A percentile compares a stretch with the other conserved stretches of the same genome.
phyloP scores from a whole-genome alignment of 2,329 filamentous ascomycete genomes.

The Aspergillus proliferans region DNA sequence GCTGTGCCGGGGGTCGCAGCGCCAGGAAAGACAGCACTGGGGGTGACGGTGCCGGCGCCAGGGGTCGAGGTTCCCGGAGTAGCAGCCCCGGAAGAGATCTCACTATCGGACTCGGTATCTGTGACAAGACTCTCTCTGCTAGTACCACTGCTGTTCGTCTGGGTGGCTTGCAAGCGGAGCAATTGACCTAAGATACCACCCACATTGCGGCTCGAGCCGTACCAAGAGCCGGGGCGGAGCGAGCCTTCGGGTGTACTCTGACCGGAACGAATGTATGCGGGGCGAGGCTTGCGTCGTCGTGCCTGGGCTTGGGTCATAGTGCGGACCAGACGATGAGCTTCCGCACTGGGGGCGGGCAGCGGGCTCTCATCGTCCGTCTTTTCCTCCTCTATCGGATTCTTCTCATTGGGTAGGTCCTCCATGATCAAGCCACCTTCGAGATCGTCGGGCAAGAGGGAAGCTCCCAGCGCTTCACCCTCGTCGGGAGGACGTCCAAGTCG shows the following conservation, averaged over 20 bases:
- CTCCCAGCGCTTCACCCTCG: slow-evolving; percentile 25
- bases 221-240: slow-evolving; percentile 18
- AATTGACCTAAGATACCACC: slow-evolving; percentile 65
- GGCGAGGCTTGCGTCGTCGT: slow-evolving; percentile 21
- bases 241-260: slow-evolving; percentile 25
- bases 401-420: slow-evolving; percentile 16
- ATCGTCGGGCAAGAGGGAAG: slow-evolving; percentile 25
- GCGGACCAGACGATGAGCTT: slow-evolving; percentile 35
- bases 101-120: slow-evolving; percentile 26
- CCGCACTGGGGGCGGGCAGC: slow-evolving; percentile 21
- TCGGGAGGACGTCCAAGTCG: slow-evolving; percentile 26
- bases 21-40: slow-evolving; percentile 9
- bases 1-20: slow-evolving; percentile 21
- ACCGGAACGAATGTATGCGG: slow-evolving; percentile 28
- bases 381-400: slow-evolving; percentile 13
- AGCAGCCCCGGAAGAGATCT: slow-evolving; percentile 21
- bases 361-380: slow-evolving; percentile 11
- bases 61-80: slow-evolving; percentile 21
- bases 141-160: slow-evolving; percentile 25
- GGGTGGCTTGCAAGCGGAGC: slow-evolving; percentile 60
- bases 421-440: slow-evolving; percentile 19
- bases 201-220: slow-evolving; percentile 20
- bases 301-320: slow-evolving; percentile 25
- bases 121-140: slow-evolving; percentile 24
- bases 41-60: slow-evolving; percentile 9